phyloP scores from a whole-genome alignment of 2,329 filamentous ascomycete species.

The Alternaria triticimaculans region DNA sequence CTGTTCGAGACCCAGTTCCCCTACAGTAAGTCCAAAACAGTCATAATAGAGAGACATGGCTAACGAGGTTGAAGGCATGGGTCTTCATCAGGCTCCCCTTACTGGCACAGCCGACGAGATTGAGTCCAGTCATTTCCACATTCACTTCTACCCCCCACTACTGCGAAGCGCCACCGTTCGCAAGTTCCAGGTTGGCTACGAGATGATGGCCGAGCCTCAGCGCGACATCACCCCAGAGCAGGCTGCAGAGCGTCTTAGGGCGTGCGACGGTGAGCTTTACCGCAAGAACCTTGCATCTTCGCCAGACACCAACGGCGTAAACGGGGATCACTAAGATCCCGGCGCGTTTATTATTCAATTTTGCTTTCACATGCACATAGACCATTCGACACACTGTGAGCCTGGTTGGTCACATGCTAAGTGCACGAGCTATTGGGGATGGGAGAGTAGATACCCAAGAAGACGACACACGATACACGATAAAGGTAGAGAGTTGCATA shows the following conservation, averaged over 20 bases:
- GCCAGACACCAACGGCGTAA: slow-evolving; percentile 23
- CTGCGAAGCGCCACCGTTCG: slow-evolving; percentile 90
- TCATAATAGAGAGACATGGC: not conserved
- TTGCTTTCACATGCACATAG: not conserved
- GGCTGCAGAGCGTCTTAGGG: slow-evolving; percentile 77
- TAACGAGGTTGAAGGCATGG: slow-evolving; percentile 68
- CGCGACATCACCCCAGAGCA: slow-evolving; percentile 98
- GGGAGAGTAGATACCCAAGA: not conserved
- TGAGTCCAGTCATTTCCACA: slow-evolving; percentile 87
- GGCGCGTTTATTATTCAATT: not conserved
- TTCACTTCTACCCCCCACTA: slow-evolving; percentile 97
- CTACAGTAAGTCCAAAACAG: slow-evolving; percentile 70
- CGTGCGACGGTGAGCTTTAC: slow-evolving; percentile 83
- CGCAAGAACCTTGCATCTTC: slow-evolving; percentile 61
- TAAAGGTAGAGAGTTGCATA: not conserved
- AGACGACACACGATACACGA: slow-evolving; percentile 1
- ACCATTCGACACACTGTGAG: not conserved
- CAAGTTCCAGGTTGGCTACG: slow-evolving; percentile 96
- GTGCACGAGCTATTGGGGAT: not conserved
- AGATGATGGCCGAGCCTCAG: slow-evolving; percentile 97
- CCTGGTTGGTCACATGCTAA: not conserved
- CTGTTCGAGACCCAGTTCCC: slow-evolving; percentile 96
- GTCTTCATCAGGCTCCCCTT: slow-evolving; percentile 92
- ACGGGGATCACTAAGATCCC: slow-evolving; percentile 7
- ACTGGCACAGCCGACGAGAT: slow-evolving; percentile 82